Evolutionary conservation across 768 basidiomycete genomes (phyloP).

Genomic region (Amanita pseudoporphyria): DNA sequence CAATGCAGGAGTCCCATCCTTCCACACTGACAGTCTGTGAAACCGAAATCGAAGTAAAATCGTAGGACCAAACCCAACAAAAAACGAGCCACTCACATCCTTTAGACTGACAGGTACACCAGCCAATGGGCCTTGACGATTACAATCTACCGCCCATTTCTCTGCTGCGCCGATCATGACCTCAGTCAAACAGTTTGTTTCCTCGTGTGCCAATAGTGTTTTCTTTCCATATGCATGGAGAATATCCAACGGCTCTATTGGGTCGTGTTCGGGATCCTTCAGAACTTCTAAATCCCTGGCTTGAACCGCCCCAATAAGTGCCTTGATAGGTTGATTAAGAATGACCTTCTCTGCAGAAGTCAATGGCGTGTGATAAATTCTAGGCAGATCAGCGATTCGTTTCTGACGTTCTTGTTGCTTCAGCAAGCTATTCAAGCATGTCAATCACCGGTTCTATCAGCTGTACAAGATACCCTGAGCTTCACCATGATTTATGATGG

Average conservation of each 20-base stretch:
- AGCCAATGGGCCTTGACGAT: slow-evolving; percentile 34
- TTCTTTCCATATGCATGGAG: slow-evolving; percentile 38
- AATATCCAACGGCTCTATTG: slow-evolving; percentile 23
- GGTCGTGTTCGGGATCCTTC: slow-evolving; percentile 9
- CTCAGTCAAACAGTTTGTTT: slow-evolving; percentile 56
- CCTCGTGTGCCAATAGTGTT: slow-evolving; percentile 35
- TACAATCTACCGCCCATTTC: slow-evolving; percentile 23
- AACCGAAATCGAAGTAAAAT: not conserved
- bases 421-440: slow-evolving; percentile 12
- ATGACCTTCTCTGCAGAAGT: slow-evolving; percentile 18
- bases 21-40: slow-evolving; percentile 37
- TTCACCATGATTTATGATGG: slow-evolving; percentile 2
- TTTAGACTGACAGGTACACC: slow-evolving; percentile 55
- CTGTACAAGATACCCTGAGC: not conserved
- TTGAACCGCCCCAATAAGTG: slow-evolving; percentile 23
- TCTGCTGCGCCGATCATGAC: slow-evolving; percentile 38
- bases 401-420: slow-evolving; percentile 28
- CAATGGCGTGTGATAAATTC: slow-evolving; percentile 21
- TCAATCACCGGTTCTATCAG: not conserved
- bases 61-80: slow-evolving; percentile 1
- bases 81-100: slow-evolving; percentile 25
- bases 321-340: slow-evolving; percentile 20
- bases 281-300: not conserved
- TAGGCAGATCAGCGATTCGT: slow-evolving; percentile 20
- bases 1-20: slow-evolving; percentile 50